A percentile compares a stretch with the other conserved stretches of the same genome.
These are phyloP conservation scores for Paragyromitra xinjiangensis DNA, from an alignment of 495 filamentous ascomycete genomes.

Conservation along the genomic window DNA sequence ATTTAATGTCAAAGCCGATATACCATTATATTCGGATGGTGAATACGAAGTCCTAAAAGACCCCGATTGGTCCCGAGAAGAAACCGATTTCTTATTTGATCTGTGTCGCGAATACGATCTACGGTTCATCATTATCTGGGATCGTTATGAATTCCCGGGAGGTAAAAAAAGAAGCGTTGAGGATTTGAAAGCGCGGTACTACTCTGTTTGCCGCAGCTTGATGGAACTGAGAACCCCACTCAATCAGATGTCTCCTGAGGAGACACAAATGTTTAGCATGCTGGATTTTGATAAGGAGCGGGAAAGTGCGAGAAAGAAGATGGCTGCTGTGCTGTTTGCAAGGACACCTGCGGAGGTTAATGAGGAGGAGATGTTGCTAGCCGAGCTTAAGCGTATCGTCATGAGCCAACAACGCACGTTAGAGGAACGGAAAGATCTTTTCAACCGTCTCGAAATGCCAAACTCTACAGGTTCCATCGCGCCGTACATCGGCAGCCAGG, in stretches of 20 bases:
- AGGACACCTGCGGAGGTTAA: slow-evolving; percentile 85
- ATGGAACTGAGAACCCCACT: slow-evolving; percentile 84
- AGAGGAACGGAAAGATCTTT: slow-evolving; percentile 88
- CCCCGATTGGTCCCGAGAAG: slow-evolving; percentile 84
- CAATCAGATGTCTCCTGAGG: slow-evolving; percentile 81
- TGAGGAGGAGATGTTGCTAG: slow-evolving; percentile 87
- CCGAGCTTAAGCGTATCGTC: slow-evolving; percentile 89
- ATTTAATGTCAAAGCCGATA: slow-evolving; percentile 79
- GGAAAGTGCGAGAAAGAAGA: slow-evolving; percentile 80
- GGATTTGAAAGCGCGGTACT: slow-evolving; percentile 90
- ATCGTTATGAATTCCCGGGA: slow-evolving; percentile 81
- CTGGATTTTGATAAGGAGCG: slow-evolving; percentile 85
- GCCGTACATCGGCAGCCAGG: slow-evolving; percentile 79
- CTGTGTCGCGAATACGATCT: slow-evolving; percentile 79
- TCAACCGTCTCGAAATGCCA: slow-evolving; percentile 82
- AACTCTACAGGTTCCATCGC: slow-evolving; percentile 72
- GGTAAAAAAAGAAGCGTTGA: slow-evolving; percentile 74
- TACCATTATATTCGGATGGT: slow-evolving; percentile 82
- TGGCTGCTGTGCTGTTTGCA: slow-evolving; percentile 78
- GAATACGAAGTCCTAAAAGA: slow-evolving; percentile 81
- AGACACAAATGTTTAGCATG: slow-evolving; percentile 81
- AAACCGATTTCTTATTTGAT: slow-evolving; percentile 88
- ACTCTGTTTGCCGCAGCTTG: slow-evolving; percentile 81
- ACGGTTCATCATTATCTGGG: slow-evolving; percentile 89
- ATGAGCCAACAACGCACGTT: slow-evolving; percentile 81